Evolutionary conservation across 352 stramenopile species (phyloP).

Genomic region (Phytophthora fragariae): DNA sequence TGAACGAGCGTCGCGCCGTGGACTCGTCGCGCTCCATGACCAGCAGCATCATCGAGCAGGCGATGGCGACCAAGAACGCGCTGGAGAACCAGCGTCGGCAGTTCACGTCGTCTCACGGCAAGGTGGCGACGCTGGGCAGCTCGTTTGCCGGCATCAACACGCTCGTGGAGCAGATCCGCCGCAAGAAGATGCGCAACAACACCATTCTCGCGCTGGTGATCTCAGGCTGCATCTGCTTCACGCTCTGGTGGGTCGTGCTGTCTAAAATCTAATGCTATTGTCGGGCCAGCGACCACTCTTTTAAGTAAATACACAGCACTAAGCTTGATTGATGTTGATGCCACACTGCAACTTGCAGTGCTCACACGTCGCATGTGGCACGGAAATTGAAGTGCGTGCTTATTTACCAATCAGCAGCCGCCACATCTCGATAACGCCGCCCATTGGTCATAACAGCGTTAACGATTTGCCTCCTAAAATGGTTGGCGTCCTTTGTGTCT

Average conservation of each 20-base stretch:
- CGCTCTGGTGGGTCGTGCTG: conserved; percentile 94
- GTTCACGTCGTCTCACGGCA: conserved; percentile 87
- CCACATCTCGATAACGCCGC: neutral
- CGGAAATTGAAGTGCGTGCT: conserved; percentile 20
- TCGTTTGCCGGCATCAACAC: conserved; percentile 96
- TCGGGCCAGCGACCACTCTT: neutral
- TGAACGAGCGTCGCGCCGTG: conserved; percentile 83
- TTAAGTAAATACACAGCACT: neutral
- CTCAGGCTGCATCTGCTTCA: conserved; percentile 96
- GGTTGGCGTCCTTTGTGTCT: conserved; percentile 30
- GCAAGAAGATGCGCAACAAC: conserved; percentile 98
- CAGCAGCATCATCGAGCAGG: conserved; percentile 90
- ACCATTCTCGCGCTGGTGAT: conserved; percentile 97
- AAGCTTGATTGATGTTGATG: neutral
- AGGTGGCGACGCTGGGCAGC: conserved; percentile 85
- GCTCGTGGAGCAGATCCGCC: conserved; percentile 96
- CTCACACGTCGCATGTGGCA: conserved; percentile 19
- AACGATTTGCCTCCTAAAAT: conserved; percentile 31
- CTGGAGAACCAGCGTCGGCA: conserved; percentile 91
- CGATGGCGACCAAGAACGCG: conserved; percentile 85
- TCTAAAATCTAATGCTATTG: conserved; percentile 62
- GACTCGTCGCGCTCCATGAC: conserved; percentile 85
- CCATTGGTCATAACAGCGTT: conserved; percentile 21
- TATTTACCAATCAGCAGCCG: conserved; percentile 32
- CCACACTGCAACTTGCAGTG: neutral